Percentiles rank a stretch among this genome's conserved stretches.
phyloP scores from a whole-genome alignment of 768 basidiomycete genomes.

The Suillus subluteus region DNA sequence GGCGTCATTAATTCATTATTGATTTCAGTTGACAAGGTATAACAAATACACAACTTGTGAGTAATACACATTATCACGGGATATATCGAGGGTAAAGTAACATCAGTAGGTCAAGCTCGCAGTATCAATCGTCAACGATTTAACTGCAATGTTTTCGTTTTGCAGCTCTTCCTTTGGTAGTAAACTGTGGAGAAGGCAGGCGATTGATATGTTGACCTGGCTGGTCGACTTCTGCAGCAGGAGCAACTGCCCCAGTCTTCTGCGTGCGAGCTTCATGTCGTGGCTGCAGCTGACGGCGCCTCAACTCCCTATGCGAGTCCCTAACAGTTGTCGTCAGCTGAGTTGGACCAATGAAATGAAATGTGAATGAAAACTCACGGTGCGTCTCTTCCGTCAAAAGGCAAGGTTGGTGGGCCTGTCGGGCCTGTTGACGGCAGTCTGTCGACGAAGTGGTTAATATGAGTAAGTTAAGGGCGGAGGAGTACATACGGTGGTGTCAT shows the following conservation, averaged over 20 bases:
- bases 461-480: background rate
- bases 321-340: background rate
- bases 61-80: background rate
- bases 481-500: slow-evolving; percentile 1
- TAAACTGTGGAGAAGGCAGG: background rate
- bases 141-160: background rate
- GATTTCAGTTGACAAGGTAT: background rate
- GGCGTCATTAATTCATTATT: background rate
- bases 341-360: background rate
- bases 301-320: background rate
- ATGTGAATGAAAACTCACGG: background rate
- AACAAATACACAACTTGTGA: background rate
- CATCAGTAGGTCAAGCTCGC: background rate
- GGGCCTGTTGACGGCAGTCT: background rate
- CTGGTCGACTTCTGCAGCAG: background rate
- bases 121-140: background rate
- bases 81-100: background rate
- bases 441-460: background rate
- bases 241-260: background rate
- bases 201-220: background rate
- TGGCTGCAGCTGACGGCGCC: background rate
- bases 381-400: background rate
- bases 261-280: background rate
- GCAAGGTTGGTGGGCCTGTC: background rate
- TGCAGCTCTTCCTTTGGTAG: background rate